Conservation (phyloP, 345 rosid genomes). For the Lumnitzera littorea region DNA sequence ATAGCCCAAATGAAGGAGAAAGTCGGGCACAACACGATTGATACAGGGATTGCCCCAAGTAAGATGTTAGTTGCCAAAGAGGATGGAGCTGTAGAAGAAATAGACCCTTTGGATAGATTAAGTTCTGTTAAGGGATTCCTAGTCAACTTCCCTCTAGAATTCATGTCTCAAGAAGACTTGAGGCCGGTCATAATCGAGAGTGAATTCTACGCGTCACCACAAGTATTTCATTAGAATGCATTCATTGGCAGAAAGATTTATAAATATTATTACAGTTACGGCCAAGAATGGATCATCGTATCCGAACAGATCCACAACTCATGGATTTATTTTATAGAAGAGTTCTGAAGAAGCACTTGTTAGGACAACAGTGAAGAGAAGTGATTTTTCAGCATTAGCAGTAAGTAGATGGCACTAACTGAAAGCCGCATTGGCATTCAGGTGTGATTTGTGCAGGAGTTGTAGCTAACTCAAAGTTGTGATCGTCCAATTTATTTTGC, state of each 20-base stretch:
- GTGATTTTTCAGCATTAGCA: background rate
- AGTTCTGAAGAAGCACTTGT: no score
- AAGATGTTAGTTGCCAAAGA: slow-evolving; percentile 25
- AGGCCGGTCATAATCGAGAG: slow-evolving; percentile 70
- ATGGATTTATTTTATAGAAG: no score
- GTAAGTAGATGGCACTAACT: background rate
- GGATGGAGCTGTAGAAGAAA: slow-evolving; percentile 15
- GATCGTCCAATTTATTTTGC: no score
- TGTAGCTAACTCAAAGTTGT: background rate
- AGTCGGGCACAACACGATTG: slow-evolving; percentile 67
- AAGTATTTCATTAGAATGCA: slow-evolving; percentile 47
- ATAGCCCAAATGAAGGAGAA: slow-evolving; percentile 51
- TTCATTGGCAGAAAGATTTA: no score
- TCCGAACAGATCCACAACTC: no score
- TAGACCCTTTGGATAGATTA: slow-evolving; percentile 46
- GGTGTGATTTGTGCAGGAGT: no score
- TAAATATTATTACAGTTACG: no score
- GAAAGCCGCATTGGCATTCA: slow-evolving; percentile 6
- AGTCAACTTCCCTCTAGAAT: slow-evolving; percentile 75
- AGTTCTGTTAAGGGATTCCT: slow-evolving; percentile 55
- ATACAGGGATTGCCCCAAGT: slow-evolving; percentile 70
- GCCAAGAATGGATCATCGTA: no score
- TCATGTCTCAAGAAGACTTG: slow-evolving; percentile 76
- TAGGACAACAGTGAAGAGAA: background rate
- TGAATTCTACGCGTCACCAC: slow-evolving; percentile 81